Conservation (phyloP, 192 early-diverging fungal genomes). For the Dissophora ornata region DNA sequence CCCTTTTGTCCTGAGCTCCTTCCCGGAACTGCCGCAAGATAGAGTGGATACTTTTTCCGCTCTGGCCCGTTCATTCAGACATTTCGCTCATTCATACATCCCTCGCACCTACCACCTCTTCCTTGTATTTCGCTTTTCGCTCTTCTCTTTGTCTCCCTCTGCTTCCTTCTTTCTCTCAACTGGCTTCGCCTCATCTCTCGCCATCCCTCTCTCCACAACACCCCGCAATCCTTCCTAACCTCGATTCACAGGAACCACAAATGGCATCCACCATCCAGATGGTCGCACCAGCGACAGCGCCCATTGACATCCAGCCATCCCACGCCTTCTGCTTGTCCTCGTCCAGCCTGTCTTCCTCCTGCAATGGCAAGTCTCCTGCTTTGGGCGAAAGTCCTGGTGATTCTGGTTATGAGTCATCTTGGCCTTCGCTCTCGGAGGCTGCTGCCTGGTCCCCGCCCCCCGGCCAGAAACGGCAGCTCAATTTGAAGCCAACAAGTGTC, state of each 20-base stretch:
- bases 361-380: background rate
- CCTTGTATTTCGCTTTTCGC: background rate
- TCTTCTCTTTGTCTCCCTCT: background rate
- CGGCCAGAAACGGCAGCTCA: slow-evolving; percentile 14
- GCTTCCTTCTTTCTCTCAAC: background rate
- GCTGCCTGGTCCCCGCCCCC: slow-evolving; percentile 37
- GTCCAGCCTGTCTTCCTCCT: slow-evolving; percentile 4
- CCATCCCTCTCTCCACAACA: background rate
- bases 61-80: too few species aligned
- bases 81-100: too few species aligned
- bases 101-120: slow-evolving; percentile 8
- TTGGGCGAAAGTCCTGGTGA: slow-evolving; percentile 35
- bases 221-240: background rate
- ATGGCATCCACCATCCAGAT: slow-evolving; percentile 31
- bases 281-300: slow-evolving; percentile 24
- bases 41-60: too few species aligned
- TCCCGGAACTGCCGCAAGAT: too few species aligned
- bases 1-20: too few species aligned
- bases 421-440: slow-evolving; percentile 50
- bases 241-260: background rate
- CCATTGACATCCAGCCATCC: slow-evolving; percentile 39
- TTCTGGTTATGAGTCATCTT: slow-evolving; percentile 55
- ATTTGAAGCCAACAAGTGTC: background rate
- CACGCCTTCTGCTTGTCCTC: background rate
- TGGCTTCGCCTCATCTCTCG: background rate